A percentile compares a stretch with the other conserved stretches of the same genome.
These are phyloP conservation scores for Erysimum pusillum DNA, from an alignment of 441 rosid species.

Conservation along the genomic window DNA sequence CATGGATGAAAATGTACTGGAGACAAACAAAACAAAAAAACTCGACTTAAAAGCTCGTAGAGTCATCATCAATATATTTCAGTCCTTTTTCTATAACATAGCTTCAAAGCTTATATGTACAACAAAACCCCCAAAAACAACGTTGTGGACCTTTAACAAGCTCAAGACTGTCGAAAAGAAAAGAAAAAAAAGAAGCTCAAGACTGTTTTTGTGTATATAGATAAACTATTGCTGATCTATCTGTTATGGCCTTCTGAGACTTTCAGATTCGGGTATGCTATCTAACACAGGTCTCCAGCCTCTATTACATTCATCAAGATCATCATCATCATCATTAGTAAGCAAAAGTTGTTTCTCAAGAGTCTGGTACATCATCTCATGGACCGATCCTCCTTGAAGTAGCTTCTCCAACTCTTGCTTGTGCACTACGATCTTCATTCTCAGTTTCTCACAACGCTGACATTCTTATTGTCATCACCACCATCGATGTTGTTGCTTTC, in stretches of 20 bases:
- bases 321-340: slow-evolving; percentile 25
- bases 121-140: slow-evolving; percentile 24
- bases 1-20: not conserved
- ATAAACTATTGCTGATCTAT: not conserved
- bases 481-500: not conserved
- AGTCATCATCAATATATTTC: not conserved
- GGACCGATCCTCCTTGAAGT: slow-evolving; percentile 60
- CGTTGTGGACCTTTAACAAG: not conserved
- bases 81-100: slow-evolving; percentile 17
- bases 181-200: slow-evolving; percentile 16
- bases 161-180: too few species aligned
- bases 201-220: slow-evolving; percentile 18
- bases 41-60: not conserved
- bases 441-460: slow-evolving; percentile 54
- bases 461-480: slow-evolving; percentile 16
- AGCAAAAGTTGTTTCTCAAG: slow-evolving; percentile 49
- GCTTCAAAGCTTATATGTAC: slow-evolving; percentile 26
- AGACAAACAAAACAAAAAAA: not conserved
- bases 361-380: slow-evolving; percentile 54
- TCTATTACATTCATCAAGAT: slow-evolving; percentile 35
- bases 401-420: slow-evolving; percentile 75
- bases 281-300: slow-evolving; percentile 67
- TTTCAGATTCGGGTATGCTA: slow-evolving; percentile 70
- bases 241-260: slow-evolving; percentile 26
- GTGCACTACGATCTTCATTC: slow-evolving; percentile 77